Conservation (phyloP, 352 stramenopile species). For the Globisporangium orthogonon region DNA sequence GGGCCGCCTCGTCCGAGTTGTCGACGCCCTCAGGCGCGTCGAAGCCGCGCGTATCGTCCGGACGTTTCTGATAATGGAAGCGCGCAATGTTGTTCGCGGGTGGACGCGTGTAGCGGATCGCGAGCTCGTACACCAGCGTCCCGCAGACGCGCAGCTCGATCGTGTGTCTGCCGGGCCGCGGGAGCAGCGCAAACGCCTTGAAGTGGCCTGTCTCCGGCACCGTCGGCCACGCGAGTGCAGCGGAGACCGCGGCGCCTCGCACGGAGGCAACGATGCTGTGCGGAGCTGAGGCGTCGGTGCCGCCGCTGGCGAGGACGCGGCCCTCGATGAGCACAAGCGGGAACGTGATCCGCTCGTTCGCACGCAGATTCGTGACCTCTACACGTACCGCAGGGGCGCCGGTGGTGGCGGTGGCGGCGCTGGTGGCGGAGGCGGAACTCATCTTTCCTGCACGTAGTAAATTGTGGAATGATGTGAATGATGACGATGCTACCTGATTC, state of each 20-base stretch:
- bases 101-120: slow-evolving; percentile 25
- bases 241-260: not conserved
- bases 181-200: slow-evolving; percentile 62
- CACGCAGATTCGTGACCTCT: slow-evolving; percentile 77
- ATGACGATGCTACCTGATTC: not conserved
- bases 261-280: not conserved
- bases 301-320: slow-evolving; percentile 24
- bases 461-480: not conserved
- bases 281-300: slow-evolving; percentile 12
- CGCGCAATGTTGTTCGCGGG: slow-evolving; percentile 32
- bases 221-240: slow-evolving; percentile 39
- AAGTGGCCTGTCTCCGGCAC: slow-evolving; percentile 37
- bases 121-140: slow-evolving; percentile 16
- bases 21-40: slow-evolving; percentile 43
- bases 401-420: too few relatives aligned
- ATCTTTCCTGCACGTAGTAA: not conserved
- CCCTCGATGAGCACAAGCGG: slow-evolving; percentile 52
- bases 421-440: not conserved
- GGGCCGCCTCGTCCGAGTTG: slow-evolving; percentile 45
- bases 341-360: slow-evolving; percentile 63
- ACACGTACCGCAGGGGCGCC: slow-evolving; percentile 13
- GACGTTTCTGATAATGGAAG: slow-evolving; percentile 63
- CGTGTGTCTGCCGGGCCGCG: slow-evolving; percentile 27
- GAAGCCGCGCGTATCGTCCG: slow-evolving; percentile 37
- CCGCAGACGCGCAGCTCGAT: slow-evolving; percentile 18